Evolutionary conservation across 306 rosid genomes (phyloP), one percentile per base, ranked within the genome.

Genomic region (Canavalia ensiformis): DNA sequence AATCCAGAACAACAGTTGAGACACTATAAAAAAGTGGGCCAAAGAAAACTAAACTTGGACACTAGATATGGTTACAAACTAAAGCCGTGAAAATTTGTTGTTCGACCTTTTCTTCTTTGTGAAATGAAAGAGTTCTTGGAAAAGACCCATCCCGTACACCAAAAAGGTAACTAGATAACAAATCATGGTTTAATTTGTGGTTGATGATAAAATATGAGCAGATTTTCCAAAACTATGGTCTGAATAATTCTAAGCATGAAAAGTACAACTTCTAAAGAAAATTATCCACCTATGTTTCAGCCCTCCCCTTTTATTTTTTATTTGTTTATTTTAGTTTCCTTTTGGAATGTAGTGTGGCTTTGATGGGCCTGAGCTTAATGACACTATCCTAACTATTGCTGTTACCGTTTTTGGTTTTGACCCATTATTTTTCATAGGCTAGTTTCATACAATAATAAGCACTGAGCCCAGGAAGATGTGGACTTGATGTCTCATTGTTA

Each of bases 1-100:
- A 79, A 79, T 78, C 87, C 84, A 74, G 7, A 47, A 56, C 72
- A n/a, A 55, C 65, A 77, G 18, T 63, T 45, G 47, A 75, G 57
- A 29, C 62, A 42, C 60, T 31, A 0, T 33, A 41, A 47, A 72
- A 52, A 33, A 1, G 87, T 73, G 83, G 87, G 68, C 83, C 83
- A 64, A 44, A n/a, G 46, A 54, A 71, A 63, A 44, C 58, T 60
- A 75, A 76, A 42, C 37, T 41, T 60, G 34, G 60, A 71, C 82
- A 47, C 33, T 2, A 76, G 13, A 68, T 67, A 12, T 37, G 77
- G 57, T 59, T 31, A 59, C 42, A 29, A 51, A 49, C 50, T 58
- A 68, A 78, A 67, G 74, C 65, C 44, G 54, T 68, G 52, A 50
- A 52, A 77, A 51, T 0, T 65, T 65, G 33, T 65, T 18, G 54